phyloP scores from a whole-genome alignment of 768 basidiomycete species.

The Tulasnella sp. region DNA sequence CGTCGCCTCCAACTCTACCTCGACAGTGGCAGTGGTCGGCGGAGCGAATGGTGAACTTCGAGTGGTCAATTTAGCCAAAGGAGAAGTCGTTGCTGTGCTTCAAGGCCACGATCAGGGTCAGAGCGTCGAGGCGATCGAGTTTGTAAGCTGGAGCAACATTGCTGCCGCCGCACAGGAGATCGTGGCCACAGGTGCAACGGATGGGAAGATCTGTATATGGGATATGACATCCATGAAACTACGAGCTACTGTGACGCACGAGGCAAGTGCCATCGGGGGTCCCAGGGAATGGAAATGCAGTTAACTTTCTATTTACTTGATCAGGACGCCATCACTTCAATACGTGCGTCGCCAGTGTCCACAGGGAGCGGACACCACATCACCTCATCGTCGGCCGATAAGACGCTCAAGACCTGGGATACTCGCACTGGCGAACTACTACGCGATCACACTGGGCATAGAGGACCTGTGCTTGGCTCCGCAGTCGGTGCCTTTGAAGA shows the following conservation, averaged over 20 bases:
- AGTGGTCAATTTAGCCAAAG: slow-evolving; percentile 76
- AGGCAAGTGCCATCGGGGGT: slow-evolving; percentile 38
- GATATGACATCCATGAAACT: slow-evolving; percentile 80
- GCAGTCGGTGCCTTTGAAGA: slow-evolving; percentile 45
- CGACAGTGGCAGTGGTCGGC: slow-evolving; percentile 85
- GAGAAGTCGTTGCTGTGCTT: slow-evolving; percentile 65
- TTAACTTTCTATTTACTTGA: background rate
- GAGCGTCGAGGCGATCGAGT: slow-evolving; percentile 77
- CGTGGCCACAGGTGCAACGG: slow-evolving; percentile 79
- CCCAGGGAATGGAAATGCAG: background rate
- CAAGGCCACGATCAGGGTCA: slow-evolving; percentile 79
- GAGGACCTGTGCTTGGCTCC: slow-evolving; percentile 61
- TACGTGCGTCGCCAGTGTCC: slow-evolving; percentile 64
- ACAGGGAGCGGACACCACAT: slow-evolving; percentile 51
- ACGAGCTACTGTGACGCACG: slow-evolving; percentile 69
- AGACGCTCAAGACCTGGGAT: slow-evolving; percentile 85
- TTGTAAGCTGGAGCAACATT: slow-evolving; percentile 61
- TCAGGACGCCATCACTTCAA: slow-evolving; percentile 78
- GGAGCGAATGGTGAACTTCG: slow-evolving; percentile 77
- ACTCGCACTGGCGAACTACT: slow-evolving; percentile 69
- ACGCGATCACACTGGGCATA: slow-evolving; percentile 74
- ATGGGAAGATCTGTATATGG: slow-evolving; percentile 92
- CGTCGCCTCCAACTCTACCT: slow-evolving; percentile 71
- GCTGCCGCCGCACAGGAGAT: slow-evolving; percentile 37
- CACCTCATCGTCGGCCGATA: slow-evolving; percentile 80